These are phyloP conservation scores for Trichoderma harzianum DNA, from an alignment of 2,329 filamentous ascomycete species.

Conservation along the genomic window DNA sequence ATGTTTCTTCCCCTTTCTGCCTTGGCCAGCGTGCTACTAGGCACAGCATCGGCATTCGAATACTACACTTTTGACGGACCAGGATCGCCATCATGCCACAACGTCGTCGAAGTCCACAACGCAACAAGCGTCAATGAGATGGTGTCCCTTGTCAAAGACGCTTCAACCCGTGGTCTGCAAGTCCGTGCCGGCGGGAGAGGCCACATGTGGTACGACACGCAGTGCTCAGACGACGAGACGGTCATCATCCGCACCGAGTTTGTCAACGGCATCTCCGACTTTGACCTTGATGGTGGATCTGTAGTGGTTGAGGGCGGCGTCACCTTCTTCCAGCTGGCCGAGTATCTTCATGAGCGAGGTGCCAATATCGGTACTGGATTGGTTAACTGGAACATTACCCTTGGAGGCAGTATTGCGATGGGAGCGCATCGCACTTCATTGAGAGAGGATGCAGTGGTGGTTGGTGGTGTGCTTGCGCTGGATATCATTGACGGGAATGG, in stretches of 20 bases:
- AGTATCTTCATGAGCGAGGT: conserved; percentile 44
- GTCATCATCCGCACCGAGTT: conserved; percentile 46
- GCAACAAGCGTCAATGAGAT: conserved; percentile 45
- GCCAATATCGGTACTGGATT: conserved; percentile 49
- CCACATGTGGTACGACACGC: conserved; percentile 54
- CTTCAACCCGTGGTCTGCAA: conserved; percentile 36
- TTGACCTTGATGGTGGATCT: conserved; percentile 41
- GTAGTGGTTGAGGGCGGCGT: conserved; percentile 51
- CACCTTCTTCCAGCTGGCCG: conserved; percentile 49
- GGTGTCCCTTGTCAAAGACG: conserved; percentile 39
- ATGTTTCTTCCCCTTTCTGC: background rate
- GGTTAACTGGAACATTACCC: conserved; percentile 53
- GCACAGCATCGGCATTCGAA: conserved; percentile 17
- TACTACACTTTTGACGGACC: conserved; percentile 51
- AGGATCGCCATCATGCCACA: conserved; percentile 45
- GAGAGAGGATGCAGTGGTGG: conserved; percentile 48
- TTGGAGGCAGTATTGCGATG: conserved; percentile 51
- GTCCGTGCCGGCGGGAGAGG: conserved; percentile 48
- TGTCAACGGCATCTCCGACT: conserved; percentile 43
- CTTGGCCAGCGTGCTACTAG: conserved; percentile 1
- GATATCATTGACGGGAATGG: conserved; percentile 49
- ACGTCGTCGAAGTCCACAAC: conserved; percentile 44
- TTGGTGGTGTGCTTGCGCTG: conserved; percentile 45
- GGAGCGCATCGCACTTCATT: conserved; percentile 49
- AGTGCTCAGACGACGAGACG: conserved; percentile 48